Evolutionary conservation across 2,329 filamentous ascomycete species (phyloP), one percentile per base, ranked within the genome.

Genomic region (Lachnellula arida): DNA sequence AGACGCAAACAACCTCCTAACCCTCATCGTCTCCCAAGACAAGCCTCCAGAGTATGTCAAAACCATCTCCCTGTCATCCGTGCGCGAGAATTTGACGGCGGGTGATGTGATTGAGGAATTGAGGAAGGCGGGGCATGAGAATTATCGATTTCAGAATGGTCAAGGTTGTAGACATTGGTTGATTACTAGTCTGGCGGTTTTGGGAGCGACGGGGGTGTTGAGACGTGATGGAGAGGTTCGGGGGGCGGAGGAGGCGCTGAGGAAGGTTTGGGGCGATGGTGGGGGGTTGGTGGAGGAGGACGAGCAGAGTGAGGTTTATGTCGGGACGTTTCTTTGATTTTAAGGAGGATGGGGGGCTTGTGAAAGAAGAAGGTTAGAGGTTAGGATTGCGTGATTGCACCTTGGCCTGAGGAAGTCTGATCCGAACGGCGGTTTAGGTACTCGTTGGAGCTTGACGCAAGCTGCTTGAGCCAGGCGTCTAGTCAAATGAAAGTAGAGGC

Each of bases 151-250:
- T 23, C 15, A 44, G 19, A 11, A 44, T 6, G 42, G 42, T 11
- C n/a, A 44, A 7, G 42, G 42, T 9, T 19, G n/a, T 23, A 19
- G 42, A 19, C 42, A 44, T 11, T 44, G 42, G 42, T 22, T 44
- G 19, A 44, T 44, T 23, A 44, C 42, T 25, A 44, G 17, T 22
- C 42, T 44, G n/a, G 42, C 42, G 12, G 15, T 44, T 3, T 44
- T 44, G 42, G 23, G 42, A 14, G 19, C 42, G 8, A 25, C 6
- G 19, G 42, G 42, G 7, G 11, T 44, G 4, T 22, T 44, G n/a
- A 44, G 11, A 5, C 5, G 6, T 85, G 69, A 88, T 80, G 19
- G 11, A 58, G 92, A 92, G n/a, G 88, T 94, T 62, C 85, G 88
- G 56, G 92, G 89, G 78, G 19, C 42, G 19, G 19, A 44, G 15